Conservation (phyloP, 768 basidiomycete species). For the Amanita phalloides region DNA sequence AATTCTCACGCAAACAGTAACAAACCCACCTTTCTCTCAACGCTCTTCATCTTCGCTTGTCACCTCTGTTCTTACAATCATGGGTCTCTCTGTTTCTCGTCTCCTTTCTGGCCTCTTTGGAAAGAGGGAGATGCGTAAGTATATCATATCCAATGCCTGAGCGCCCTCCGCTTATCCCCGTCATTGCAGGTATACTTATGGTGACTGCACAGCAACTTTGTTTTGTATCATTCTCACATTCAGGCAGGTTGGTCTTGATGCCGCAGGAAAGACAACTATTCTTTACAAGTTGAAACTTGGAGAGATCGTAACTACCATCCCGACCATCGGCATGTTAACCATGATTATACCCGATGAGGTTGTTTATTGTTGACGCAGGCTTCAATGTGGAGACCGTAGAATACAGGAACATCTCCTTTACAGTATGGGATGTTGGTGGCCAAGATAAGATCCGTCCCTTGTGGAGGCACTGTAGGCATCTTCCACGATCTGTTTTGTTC, state of each 20-base stretch:
- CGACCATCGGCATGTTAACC: conserved; percentile 81
- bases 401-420: conserved; percentile 99
- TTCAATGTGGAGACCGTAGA: conserved; percentile 99
- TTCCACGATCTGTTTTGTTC: conserved; percentile 9
- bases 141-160: conserved; percentile 13
- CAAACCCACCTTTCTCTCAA: conserved; percentile 14
- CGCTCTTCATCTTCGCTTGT: too few species aligned
- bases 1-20: conserved; percentile 33
- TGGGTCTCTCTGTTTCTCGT: conserved; percentile 73
- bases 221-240: conserved; percentile 8
- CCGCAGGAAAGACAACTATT: conserved; percentile 97
- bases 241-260: conserved; percentile 91
- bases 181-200: conserved; percentile 85
- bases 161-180: conserved; percentile 19
- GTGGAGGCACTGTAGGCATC: conserved; percentile 95
- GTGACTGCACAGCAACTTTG: conserved; percentile 27
- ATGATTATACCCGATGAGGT: conserved; percentile 6
- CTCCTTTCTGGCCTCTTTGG: conserved; percentile 83
- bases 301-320: conserved; percentile 99
- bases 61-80: conserved; percentile 30
- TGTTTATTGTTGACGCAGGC: conserved; percentile 39
- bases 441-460: conserved; percentile 99
- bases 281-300: conserved; percentile 99
- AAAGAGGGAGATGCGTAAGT: conserved; percentile 99
- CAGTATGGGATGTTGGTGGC: conserved; percentile 99